Percentiles rank a stretch among this genome's conserved stretches.
Evolutionary conservation across 805 yeast genomes (phyloP).

Genomic region (Suhomyces sp.): DNA sequence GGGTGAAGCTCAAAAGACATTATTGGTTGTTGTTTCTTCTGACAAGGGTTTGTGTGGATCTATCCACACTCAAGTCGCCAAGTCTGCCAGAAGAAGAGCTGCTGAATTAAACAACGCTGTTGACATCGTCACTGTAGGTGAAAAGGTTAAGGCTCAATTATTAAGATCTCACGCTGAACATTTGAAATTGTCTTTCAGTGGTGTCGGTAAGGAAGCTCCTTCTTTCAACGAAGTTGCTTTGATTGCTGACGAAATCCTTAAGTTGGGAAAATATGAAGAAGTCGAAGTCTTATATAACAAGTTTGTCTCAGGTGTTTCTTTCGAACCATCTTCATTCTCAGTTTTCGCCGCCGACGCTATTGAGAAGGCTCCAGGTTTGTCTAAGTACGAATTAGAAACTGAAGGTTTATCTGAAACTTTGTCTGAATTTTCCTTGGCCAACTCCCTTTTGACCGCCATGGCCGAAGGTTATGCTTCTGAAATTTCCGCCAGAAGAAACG

Average conservation of each 20-base stretch:
- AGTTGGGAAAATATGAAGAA: constrained; percentile 69
- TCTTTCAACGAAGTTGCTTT: constrained; percentile 86
- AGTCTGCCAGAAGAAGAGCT: constrained; percentile 73
- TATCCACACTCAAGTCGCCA: constrained; percentile 91
- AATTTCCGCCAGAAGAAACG: constrained; percentile 97
- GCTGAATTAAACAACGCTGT: constrained; percentile 59
- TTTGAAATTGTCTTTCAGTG: constrained; percentile 76
- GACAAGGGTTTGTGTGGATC: constrained; percentile 99
- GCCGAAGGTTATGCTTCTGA: constrained; percentile 99
- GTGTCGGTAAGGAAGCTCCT: constrained; percentile 97
- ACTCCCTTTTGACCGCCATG: constrained; percentile 84
- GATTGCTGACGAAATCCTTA: constrained; percentile 78
- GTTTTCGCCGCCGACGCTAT: constrained; percentile 70
- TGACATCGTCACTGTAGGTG: constrained; percentile 89
- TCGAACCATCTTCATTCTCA: constrained; percentile 74
- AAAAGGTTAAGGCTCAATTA: constrained; percentile 87
- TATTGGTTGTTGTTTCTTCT: constrained; percentile 85
- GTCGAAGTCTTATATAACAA: constrained; percentile 84
- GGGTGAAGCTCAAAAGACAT: constrained; percentile 58
- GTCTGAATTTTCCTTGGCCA: constrained; percentile 86
- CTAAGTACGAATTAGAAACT: constrained; percentile 74
- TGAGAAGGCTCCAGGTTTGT: constrained; percentile 80
- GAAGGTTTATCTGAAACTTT: constrained; percentile 67
- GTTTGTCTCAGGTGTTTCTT: constrained; percentile 84
- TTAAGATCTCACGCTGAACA: constrained; percentile 73